Evolutionary conservation across 1,139 yeast species (phyloP).

Genomic region (Candida dubliniensis): DNA sequence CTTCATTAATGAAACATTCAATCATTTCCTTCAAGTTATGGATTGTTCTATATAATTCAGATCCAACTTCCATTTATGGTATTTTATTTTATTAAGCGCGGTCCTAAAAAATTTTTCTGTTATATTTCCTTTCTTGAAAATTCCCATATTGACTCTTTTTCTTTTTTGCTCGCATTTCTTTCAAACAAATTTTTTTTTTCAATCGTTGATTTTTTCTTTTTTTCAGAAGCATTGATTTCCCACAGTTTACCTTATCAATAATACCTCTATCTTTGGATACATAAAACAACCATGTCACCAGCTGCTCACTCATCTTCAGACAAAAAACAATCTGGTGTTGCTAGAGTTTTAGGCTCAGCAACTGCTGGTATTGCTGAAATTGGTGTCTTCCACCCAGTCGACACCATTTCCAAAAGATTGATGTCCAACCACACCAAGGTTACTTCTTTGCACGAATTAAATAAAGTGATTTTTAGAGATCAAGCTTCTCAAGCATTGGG

Average conservation of each 20-base stretch:
- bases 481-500: slow-evolving; percentile 72
- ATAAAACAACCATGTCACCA: slow-evolving; percentile 44
- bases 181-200: slow-evolving; percentile 4
- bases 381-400: slow-evolving; percentile 97
- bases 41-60: background rate
- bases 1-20: too few relatives aligned
- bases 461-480: slow-evolving; percentile 82
- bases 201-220: background rate
- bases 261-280: background rate
- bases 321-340: slow-evolving; percentile 83
- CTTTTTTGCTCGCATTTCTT: background rate
- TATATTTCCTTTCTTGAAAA: background rate
- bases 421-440: slow-evolving; percentile 91
- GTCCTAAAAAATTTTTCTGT: background rate
- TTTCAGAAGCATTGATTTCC: background rate
- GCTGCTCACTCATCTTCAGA: slow-evolving; percentile 47
- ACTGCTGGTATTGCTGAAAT: slow-evolving; percentile 97
- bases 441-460: slow-evolving; percentile 62
- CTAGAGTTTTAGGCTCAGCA: slow-evolving; percentile 95
- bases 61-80: background rate
- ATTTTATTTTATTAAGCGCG: slow-evolving; percentile 1
- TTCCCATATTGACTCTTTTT: background rate
- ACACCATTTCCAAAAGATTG: slow-evolving; percentile 94
- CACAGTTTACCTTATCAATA: background rate
- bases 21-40: too few relatives aligned